phyloP scores from a whole-genome alignment of 1,284 basidiomycete genomes.

The Neotropicomus parvogracilis region DNA sequence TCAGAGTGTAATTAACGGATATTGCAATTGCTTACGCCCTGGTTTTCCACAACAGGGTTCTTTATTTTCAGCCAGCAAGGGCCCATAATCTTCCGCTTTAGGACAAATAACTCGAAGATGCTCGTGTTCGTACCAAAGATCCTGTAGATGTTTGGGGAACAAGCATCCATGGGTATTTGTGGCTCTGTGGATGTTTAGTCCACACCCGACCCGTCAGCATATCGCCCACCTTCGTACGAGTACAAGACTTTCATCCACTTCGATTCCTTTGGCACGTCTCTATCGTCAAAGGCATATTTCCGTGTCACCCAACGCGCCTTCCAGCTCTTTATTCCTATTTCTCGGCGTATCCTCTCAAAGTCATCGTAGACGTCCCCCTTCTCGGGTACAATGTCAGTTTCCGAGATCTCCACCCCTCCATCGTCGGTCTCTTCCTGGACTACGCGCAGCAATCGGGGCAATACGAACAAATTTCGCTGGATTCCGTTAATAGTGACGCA shows the following conservation, averaged over 20 bases:
- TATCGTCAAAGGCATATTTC: slow-evolving; percentile 91
- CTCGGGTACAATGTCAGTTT: slow-evolving; percentile 74
- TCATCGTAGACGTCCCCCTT: slow-evolving; percentile 77
- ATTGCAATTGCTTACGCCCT: slow-evolving; percentile 57
- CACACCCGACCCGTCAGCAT: background rate
- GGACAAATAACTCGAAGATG: slow-evolving; percentile 91
- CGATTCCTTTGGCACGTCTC: slow-evolving; percentile 73
- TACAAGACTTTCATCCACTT: slow-evolving; percentile 94
- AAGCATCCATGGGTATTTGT: slow-evolving; percentile 67
- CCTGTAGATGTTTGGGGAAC: slow-evolving; percentile 81
- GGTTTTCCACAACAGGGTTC: slow-evolving; percentile 66
- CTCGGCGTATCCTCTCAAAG: slow-evolving; percentile 76
- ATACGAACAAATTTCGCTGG: slow-evolving; percentile 91
- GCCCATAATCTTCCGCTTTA: slow-evolving; percentile 98
- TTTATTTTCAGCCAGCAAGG: slow-evolving; percentile 95
- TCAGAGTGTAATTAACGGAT: no score
- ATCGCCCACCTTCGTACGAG: slow-evolving; percentile 66
- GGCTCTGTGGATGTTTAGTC: slow-evolving; percentile 38
- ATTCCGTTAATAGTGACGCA: slow-evolving; percentile 85
- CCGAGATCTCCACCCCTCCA: slow-evolving; percentile 44
- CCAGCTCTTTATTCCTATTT: slow-evolving; percentile 76
- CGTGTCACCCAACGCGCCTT: slow-evolving; percentile 82
- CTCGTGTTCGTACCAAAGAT: slow-evolving; percentile 93
- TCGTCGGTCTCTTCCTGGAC: slow-evolving; percentile 54
- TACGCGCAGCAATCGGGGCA: slow-evolving; percentile 70